Evolutionary conservation across 306 rosid species (phyloP), one percentile per base, ranked within the genome.

Genomic region (Lathyrus aphaca): DNA sequence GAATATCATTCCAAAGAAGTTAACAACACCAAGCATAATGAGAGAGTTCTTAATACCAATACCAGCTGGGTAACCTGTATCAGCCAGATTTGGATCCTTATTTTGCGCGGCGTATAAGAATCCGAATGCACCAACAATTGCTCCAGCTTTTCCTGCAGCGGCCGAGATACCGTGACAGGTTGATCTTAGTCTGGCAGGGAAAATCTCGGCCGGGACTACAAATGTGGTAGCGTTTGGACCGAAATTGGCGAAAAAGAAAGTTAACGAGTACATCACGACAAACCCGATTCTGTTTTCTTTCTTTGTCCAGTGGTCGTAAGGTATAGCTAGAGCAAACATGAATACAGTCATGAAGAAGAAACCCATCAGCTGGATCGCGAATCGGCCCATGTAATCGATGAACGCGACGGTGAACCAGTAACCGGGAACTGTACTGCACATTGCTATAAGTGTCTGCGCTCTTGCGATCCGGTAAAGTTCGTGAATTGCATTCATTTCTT

Each of bases 111-210:
- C 93, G 53, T 90, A 90, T 77, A 93, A 78, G 71, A 93, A 93
- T 42, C 98, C 98, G 6, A 93, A 86, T 10, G 97, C 98, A 0
- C 98, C 98, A 0, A 93, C 77, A 2, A 93, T 93, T 0, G 98
- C 98, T 32, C 98, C 98, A 0, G 97, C 98, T 43, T 93, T 93
- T 8, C 98, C 97, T 0, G 94, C 81, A 1, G 97, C 98, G 0
- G 98, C 97, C 0, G 98, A 93, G 42, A 93, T 90, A 3, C 97
- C 98, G 54, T 93, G 98, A 50, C 98, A 93, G 0, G 98, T 93
- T 0, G 98, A 93, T 80, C 98, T 79, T 0, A 93, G 66, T 75
- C 98, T 80, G 1, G 98, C 98, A 0, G 97, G 98, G 79, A 93
- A 93, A 14, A 93, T 93, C 79, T 93, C 97, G 0, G 98, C 97